Conservation (phyloP, 345 rosid species). For the Camelina hispida region DNA sequence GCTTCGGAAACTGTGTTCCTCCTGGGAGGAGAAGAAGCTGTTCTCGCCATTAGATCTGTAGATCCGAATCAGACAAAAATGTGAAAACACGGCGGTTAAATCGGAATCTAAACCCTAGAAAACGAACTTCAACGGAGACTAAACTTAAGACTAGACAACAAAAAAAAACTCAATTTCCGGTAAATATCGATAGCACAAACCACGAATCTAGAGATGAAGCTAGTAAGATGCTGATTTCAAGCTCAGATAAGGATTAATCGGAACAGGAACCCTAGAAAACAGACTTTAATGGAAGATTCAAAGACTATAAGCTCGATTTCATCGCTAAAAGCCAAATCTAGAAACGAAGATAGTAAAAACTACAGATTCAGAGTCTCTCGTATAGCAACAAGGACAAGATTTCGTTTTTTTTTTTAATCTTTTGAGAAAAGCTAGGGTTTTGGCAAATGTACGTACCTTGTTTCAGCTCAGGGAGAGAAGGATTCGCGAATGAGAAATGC, state of each 20-base stretch:
- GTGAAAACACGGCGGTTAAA: constrained; percentile 17
- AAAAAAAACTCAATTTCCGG: constrained; percentile 20
- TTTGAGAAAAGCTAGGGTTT: constrained; percentile 33
- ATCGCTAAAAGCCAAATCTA: constrained; percentile 4
- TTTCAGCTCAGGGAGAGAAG: constrained; percentile 10
- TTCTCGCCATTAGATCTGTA: constrained; percentile 36
- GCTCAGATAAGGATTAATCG: not conserved
- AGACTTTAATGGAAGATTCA: constrained; percentile 10
- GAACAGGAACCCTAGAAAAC: constrained; percentile 27
- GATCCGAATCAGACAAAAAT: constrained; percentile 6
- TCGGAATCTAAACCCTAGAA: constrained; percentile 19
- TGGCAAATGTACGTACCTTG: constrained; percentile 40
- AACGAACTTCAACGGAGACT: constrained; percentile 24
- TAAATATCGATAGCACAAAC: not conserved
- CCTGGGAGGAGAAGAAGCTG: constrained; percentile 1
- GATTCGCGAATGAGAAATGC: constrained; percentile 7
- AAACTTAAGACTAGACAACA: not conserved
- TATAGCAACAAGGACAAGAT: not conserved
- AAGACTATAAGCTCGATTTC: constrained; percentile 18
- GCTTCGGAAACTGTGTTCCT: not conserved
- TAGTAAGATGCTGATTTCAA: constrained; percentile 7
- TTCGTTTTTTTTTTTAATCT: not conserved
- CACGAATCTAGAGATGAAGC: constrained; percentile 10
- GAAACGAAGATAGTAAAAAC: not conserved
- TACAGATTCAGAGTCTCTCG: not conserved